Evolutionary conservation across 2,329 filamentous ascomycete species (phyloP), one percentile per base, ranked within the genome.

Genomic region (Penicillium sp.): DNA sequence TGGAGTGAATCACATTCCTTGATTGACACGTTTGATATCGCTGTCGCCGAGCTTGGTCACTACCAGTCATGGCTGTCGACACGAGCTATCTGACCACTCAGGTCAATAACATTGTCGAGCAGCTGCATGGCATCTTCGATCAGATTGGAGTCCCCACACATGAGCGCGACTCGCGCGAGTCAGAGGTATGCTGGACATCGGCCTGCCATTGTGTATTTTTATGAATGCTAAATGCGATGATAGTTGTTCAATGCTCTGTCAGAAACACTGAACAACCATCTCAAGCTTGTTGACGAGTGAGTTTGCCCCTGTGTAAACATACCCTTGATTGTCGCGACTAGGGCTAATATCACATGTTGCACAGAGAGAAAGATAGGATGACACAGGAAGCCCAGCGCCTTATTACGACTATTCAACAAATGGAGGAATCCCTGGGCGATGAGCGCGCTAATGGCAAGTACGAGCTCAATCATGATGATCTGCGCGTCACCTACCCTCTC

Each of bases 71-170:
- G 78, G 74, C 76, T 58, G 96, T 97, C 89, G 93, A 97, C 80
- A 92, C 93, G 62, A 92, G 91, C 77, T 96, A 96, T 79, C 85
- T 98, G 75, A 91, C 92, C 71, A 92, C 96, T 78, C 95, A 98
- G 86, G 92, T 99, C 81, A 95, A 92, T 70, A 92, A 87, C 73
- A 97, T 97, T 75, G 93, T 98, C 76, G 88, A 88, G 78, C 93
- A 97, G 80, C 86, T 99, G 64, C 94, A 98, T 80, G 91, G 91
- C 68, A 86, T 98, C 61, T 99, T 97, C 74, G 95, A 99, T 78
- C 94, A 99, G 76, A 99, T 99, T 73, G 95, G 95, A 62, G 91
- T 99, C n/a, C 88, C 94, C 30, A 88, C 83, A 73, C 93, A 97
- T 88, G 95, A 98, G 78, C 91, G 95, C 73, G 93, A 98, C 75